Evolutionary conservation across 768 basidiomycete genomes (phyloP).

Genomic region (Suillus weaverae): DNA sequence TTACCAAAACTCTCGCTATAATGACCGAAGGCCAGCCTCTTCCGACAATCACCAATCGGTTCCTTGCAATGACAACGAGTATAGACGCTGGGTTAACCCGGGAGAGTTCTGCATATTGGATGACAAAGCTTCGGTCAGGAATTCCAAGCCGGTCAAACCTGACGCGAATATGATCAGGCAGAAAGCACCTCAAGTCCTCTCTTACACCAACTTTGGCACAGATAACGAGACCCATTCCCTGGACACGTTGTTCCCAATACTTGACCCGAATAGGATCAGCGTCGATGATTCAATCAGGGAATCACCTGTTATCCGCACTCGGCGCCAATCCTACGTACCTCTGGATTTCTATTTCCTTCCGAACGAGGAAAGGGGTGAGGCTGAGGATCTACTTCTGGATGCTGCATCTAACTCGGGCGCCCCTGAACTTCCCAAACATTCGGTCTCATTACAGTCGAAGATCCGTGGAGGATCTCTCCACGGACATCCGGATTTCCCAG

Average conservation of each 20-base stretch:
- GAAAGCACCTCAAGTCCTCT: background rate
- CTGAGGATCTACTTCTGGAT: slow-evolving; percentile 13
- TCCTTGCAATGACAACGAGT: slow-evolving; percentile 8
- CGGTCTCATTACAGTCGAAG: slow-evolving; percentile 7
- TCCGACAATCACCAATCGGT: slow-evolving; percentile 9
- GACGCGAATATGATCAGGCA: background rate
- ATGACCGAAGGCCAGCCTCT: background rate
- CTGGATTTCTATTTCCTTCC: slow-evolving; percentile 13
- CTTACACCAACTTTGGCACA: slow-evolving; percentile 1
- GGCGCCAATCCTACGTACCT: slow-evolving; percentile 12
- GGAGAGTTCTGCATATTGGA: background rate
- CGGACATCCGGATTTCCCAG: slow-evolving; percentile 28
- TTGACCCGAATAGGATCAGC: slow-evolving; percentile 6
- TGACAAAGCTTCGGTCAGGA: slow-evolving; percentile 4
- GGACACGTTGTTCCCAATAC: slow-evolving; percentile 28
- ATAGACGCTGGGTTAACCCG: slow-evolving; percentile 10
- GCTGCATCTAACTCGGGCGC: slow-evolving; percentile 2
- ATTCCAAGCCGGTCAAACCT: slow-evolving; percentile 5
- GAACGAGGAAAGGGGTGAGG: slow-evolving; percentile 12
- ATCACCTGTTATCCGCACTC: slow-evolving; percentile 28
- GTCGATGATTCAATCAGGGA: slow-evolving; percentile 16
- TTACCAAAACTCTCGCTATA: slow-evolving; percentile 14
- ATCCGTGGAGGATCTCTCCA: slow-evolving; percentile 19
- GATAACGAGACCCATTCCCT: slow-evolving; percentile 7
- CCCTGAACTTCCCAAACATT: slow-evolving; percentile 8